phyloP scores from a whole-genome alignment of 2,329 filamentous ascomycete genomes.

The Trichoderma breve region DNA sequence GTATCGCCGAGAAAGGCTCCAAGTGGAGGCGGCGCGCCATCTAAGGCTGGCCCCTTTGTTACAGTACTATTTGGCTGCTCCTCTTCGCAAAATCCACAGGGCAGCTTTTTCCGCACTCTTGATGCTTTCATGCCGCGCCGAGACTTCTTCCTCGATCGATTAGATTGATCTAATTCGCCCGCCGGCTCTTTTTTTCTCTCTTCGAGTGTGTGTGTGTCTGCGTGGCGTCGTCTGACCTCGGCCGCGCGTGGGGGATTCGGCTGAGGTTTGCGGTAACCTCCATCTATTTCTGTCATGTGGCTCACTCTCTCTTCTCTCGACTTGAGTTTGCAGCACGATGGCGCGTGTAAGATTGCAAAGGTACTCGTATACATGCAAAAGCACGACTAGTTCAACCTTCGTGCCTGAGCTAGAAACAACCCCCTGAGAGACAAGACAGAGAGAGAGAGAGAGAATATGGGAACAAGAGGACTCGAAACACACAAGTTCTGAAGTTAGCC shows the following conservation, averaged over 20 bases:
- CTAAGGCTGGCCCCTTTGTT: background rate
- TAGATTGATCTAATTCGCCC: background rate
- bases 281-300: slow-evolving; percentile 1
- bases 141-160: background rate
- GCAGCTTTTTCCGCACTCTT: background rate
- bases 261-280: background rate
- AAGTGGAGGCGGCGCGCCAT: background rate
- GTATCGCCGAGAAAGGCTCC: background rate
- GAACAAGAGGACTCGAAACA: background rate
- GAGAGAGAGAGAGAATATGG: background rate
- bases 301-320: background rate
- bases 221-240: background rate
- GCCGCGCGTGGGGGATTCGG: background rate
- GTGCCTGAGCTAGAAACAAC: background rate
- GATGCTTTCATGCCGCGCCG: background rate
- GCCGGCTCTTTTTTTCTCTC: background rate
- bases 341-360: background rate
- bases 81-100: background rate
- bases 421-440: background rate
- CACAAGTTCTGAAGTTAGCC: background rate
- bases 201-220: background rate
- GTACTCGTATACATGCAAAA: background rate
- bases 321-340: too few species aligned
- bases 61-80: background rate
- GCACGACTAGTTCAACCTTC: background rate